Evolutionary conservation across 306 rosid species (phyloP), one percentile per base, ranked within the genome.

Genomic region (Malus sylvestris): DNA sequence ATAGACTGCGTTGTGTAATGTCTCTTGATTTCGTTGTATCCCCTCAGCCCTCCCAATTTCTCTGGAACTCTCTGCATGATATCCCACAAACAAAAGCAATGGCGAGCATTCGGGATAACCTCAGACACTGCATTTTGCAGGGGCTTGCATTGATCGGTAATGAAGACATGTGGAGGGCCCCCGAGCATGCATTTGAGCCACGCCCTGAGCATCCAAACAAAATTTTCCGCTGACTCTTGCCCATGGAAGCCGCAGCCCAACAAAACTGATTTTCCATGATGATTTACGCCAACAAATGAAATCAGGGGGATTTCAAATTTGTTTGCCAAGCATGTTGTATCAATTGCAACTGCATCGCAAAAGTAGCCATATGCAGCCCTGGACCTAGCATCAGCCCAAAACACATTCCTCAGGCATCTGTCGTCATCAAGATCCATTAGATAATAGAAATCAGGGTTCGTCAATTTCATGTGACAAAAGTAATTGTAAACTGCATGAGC

Each of bases 221-320:
- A 91, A 79, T 68, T 81, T 58, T 91, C 93, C n/a, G 81, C 91
- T 9, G 87, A 81, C 74, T 89, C 93, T 38, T 82, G 73, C 73
- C 91, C 97, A 32, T 89, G 84, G 78, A 91, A 87, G 75, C 90
- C 93, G 75, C 97, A 91, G 53, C 97, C 97, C 70, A 91, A 82
- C 74, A 91, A 75, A 71, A 88, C 79, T 1, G 89, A 84, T 67
- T 89, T 90, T 32, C 96, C 95, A 64, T 91, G 97, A 78, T 91
- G 85, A 74, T 89, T 91, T 52, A 82, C 83, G 60, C 91, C 91
- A 35, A 88, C 88, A 81, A 88, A 88, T 63, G 94, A 87, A 71
- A 89, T 71, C 83, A 91, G 61, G 74, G 97, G 97, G 74, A 86
- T 81, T 84, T 89, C 94, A 81, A 78, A 89, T 82, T 88, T 89